A percentile compares a stretch with the other conserved stretches of the same genome.
Conservation (phyloP, 345 rosid species). For the Camelina neglecta region DNA sequence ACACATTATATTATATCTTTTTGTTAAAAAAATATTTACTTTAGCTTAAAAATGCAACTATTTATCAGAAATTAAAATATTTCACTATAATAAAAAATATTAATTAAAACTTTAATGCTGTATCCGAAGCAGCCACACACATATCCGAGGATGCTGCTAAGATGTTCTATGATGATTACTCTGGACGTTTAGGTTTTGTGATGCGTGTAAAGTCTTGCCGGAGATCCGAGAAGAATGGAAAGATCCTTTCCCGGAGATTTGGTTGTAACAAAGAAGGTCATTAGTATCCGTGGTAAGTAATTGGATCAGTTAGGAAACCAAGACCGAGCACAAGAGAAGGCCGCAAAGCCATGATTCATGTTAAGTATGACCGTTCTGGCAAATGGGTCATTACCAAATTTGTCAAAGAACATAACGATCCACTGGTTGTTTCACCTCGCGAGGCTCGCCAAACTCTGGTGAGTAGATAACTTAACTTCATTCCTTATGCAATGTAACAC, state of each 20-base stretch:
- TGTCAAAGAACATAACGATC: constrained; percentile 86
- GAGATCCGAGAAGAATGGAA: constrained; percentile 89
- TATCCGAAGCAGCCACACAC: too few relatives aligned
- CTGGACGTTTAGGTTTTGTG: constrained; percentile 76
- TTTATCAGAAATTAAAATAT: too few relatives aligned
- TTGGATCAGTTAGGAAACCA: constrained; percentile 71
- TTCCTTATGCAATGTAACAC: background rate
- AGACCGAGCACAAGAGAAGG: constrained; percentile 86
- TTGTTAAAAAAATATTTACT: too few relatives aligned
- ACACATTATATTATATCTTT: too few relatives aligned
- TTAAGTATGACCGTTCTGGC: constrained; percentile 72
- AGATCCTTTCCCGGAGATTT: constrained; percentile 83
- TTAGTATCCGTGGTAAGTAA: constrained; percentile 73
- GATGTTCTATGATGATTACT: constrained; percentile 82
- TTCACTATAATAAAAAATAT: too few relatives aligned
- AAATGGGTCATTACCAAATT: constrained; percentile 90
- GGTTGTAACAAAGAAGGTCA: constrained; percentile 96
- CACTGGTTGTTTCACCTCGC: constrained; percentile 71
- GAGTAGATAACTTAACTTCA: constrained; percentile 25
- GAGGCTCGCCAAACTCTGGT: constrained; percentile 88
- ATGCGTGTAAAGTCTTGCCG: constrained; percentile 98
- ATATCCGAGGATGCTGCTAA: constrained; percentile 83
- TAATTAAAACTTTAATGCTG: too few relatives aligned
- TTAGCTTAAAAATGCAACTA: too few relatives aligned
- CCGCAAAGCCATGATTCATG: constrained; percentile 90